Evolutionary conservation across 441 rosid genomes (phyloP), one percentile per base, ranked within the genome.

Genomic region (Gossypium trilobum): DNA sequence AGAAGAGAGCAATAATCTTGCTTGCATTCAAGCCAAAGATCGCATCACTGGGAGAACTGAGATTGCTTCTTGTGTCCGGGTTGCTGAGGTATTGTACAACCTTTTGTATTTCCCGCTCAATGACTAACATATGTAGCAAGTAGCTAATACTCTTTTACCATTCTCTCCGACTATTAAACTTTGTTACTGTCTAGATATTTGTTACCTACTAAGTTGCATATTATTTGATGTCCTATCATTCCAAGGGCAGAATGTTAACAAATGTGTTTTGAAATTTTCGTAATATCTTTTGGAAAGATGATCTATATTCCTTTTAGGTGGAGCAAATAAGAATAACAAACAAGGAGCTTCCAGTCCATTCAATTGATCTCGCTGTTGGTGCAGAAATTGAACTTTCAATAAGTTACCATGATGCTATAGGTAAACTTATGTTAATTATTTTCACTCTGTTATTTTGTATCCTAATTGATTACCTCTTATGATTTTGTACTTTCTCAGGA

Each of bases 1-100:
- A 64, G 72, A 75, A 16, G 87, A 85, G 72, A 85, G 86, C 75
- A 84, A 87, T 80, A 84, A 82, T 85, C 82, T 88, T 63, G 97
- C 94, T 20, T 95, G 99, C 85, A 87, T 95, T 83, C 93, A 85
- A 74, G 99, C 92, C 67, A 95, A 92, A 79, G 97, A 95, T 82
- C 89, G 86, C 62, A 78, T 85, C 74, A 89, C 83, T 74, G 97
- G 97, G 77, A 91, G 89, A 80, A 78, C 74, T 50, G 97, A 89
- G 86, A 84, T 95, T 79, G 99, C 97, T 83, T 80, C 95, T 58
- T 95, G 99, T 81, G 81, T 95, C 80, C 85, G 87, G 80, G 93
- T 95, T 77, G 91, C 95, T 51, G 97, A 95, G 99, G 97, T 94
- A 88, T 62, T 31, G 10, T 74, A 29, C 20, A 22, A 31, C 73